phyloP scores from a whole-genome alignment of 495 filamentous ascomycete genomes.

The Filosporella fistucella region DNA sequence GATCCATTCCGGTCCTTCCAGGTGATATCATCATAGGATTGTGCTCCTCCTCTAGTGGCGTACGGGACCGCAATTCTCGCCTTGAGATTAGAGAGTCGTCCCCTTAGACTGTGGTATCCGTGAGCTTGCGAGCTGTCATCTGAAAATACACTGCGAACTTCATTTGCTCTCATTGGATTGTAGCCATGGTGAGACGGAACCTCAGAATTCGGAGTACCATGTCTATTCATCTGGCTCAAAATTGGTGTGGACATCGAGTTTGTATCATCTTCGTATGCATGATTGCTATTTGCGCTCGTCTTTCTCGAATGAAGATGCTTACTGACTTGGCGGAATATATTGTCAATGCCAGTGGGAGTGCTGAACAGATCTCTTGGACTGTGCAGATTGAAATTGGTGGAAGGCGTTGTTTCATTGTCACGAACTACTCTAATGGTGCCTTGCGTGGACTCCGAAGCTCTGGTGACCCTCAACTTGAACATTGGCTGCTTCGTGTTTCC shows the following conservation, averaged over 20 bases:
- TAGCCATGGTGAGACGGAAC: background rate
- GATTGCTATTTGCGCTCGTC: conserved; percentile 20
- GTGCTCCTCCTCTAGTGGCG: conserved; percentile 6
- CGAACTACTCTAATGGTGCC: conserved; percentile 18
- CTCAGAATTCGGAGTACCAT: background rate
- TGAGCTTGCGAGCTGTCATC: conserved; percentile 32
- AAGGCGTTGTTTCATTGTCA: background rate
- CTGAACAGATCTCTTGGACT: conserved; percentile 24
- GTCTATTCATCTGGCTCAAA: background rate
- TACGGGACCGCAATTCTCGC: conserved; percentile 17
- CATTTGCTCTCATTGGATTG: conserved; percentile 23
- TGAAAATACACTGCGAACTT: conserved; percentile 35
- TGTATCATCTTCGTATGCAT: background rate
- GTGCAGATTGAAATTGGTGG: conserved; percentile 6
- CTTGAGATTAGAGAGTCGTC: conserved; percentile 26
- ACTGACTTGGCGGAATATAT: conserved; percentile 22
- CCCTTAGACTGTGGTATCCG: conserved; percentile 21
- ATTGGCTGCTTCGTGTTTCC: conserved; percentile 18
- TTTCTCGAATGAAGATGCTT: conserved; percentile 31
- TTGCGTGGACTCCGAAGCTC: conserved; percentile 9
- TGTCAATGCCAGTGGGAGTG: conserved; percentile 14
- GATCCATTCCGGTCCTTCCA: conserved; percentile 8
- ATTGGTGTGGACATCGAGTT: background rate
- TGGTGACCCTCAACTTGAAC: conserved; percentile 30
- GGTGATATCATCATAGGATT: conserved; percentile 20